Base-by-base conservation (phyloP, 2,329 filamentous ascomycete genomes). In the Colletotrichum viniferum region DNA sequence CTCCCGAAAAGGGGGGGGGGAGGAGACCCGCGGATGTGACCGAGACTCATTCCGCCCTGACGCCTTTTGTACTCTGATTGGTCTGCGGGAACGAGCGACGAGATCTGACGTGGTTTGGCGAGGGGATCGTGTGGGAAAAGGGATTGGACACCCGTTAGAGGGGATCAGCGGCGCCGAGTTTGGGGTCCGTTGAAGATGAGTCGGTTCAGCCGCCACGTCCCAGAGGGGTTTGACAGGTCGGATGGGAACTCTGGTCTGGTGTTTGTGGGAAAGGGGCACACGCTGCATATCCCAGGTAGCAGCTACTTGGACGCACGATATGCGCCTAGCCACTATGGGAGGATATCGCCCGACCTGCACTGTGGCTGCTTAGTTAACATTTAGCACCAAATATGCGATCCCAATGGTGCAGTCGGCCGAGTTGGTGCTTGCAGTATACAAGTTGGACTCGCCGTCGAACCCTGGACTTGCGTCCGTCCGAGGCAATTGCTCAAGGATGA, bases 111-210 rank as follows among this genome's bases (percentile, higher is more conserved):
- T 71, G 60, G 71, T 74, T 60, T 65, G 43, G 43, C 24, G 38
- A 48, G 18, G 43, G 43, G 28, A 13, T 36, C 8, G 67, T 60
- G 48, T 71, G 67, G 67, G 18, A 28, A 70, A 65, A 60, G 36
- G 52, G 34, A 64, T 73, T 70, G 71, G 58, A 34, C 52, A 71
- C 60, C 67, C 68, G n/a, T 66, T n/a, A 30, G 66, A 30, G 71
- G 71, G 71, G 60, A 70, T 24, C 71, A n/a, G 60, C 26, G 43
- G 48, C 21, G 58, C 43, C 66, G 60, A 30, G 43, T 60, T 64
- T 61, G 58, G 34, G 28, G 21, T 61, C 38, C 61, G 13, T 13
- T 18, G 14, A 34, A 70, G 71, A 58, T 64, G 9, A 14, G 43
- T 34, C 43, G 34, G 43, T 65, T 65, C 64, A 32, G 16, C 48